Base-by-base conservation (phyloP, 2,329 filamentous ascomycete genomes). In the Ceratocystiopsis brevicomis region DNA sequence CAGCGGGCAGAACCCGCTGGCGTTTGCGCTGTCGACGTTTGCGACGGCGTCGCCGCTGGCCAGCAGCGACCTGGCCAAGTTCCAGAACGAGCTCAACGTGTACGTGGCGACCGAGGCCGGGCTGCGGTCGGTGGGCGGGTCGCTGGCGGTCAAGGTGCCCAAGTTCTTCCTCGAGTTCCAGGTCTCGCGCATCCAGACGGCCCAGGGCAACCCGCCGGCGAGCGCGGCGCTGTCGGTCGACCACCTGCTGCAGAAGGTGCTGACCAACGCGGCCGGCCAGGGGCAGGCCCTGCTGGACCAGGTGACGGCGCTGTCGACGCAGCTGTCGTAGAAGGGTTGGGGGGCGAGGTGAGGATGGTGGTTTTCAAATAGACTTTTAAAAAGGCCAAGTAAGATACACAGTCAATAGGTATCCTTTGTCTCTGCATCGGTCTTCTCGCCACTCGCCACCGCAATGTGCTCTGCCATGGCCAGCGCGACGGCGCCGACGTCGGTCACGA, bases 121-220 rank as follows among this genome's bases (percentile, higher is more conserved):
- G 1, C 60, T 77, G 40, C 61, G 72, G 17, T 69, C 66, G 18
- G 64, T 65, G 8, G 66, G 63, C 11, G 72, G 71, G 2, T 62
- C 53, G 44, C 57, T 76, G 16, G 66, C 62, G 2, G 68, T 76
- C 57, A 76, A 76, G 57, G 68, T 70, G 6, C 73, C 73, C 48
- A 76, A 76, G 57, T 77, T 77, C 65, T 76, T 76, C 55, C 54
- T 76, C 37, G 59, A 66, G 46, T 69, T 74, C 54, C 73, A 77
- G 57, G 63, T 76, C 33, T 65, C 67, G 37, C 61, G 72, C 18
- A 75, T 76, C 49, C 62, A 71, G 56, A 72, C 70, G 0, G 73
- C 73, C 0, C 69, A 75, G 58, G 72, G 73, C 0, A 67, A 66
- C 42, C 55, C 64, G 37, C 71, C 70, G 2, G 59, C 61, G 0